Percentiles rank a stretch among this genome's conserved stretches.
Evolutionary conservation across 192 early-diverging fungal genomes (phyloP).

Genomic region (Linnemannia elongata): DNA sequence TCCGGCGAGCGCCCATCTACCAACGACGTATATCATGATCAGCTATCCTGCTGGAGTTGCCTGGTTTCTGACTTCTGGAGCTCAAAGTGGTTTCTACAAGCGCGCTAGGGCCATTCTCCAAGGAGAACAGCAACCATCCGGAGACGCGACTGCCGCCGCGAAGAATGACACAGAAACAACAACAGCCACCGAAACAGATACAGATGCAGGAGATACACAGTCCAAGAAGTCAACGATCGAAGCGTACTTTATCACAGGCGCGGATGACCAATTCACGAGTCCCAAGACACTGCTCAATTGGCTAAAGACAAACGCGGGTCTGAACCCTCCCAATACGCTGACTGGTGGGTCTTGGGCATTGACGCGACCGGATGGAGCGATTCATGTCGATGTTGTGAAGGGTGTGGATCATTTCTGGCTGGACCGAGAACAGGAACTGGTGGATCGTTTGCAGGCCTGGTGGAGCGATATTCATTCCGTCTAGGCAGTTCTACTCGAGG

Average conservation of each 20-base stretch:
- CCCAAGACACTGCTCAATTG: conserved; percentile 34
- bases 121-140: neutral
- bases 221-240: conserved; percentile 17
- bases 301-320: conserved; percentile 43
- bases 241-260: conserved; percentile 49
- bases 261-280: conserved; percentile 51
- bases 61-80: conserved; percentile 50
- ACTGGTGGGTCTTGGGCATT: conserved; percentile 16
- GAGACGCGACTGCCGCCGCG: neutral
- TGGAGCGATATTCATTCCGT: conserved; percentile 23
- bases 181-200: neutral
- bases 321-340: conserved; percentile 18
- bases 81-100: conserved; percentile 31
- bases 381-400: conserved; percentile 47
- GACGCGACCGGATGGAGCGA: conserved; percentile 37
- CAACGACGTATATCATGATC: conserved; percentile 44
- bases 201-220: neutral
- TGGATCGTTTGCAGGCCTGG: conserved; percentile 36
- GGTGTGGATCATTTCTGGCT: conserved; percentile 50
- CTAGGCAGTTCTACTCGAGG: neutral
- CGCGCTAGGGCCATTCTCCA: conserved; percentile 31
- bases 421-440: conserved; percentile 38
- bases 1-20: conserved; percentile 30
- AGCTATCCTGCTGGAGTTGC: conserved; percentile 52
- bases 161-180: neutral